These are phyloP conservation scores for Parasarocladium wereldwijsianum DNA, from an alignment of 2,329 filamentous ascomycete species.

Conservation along the genomic window DNA sequence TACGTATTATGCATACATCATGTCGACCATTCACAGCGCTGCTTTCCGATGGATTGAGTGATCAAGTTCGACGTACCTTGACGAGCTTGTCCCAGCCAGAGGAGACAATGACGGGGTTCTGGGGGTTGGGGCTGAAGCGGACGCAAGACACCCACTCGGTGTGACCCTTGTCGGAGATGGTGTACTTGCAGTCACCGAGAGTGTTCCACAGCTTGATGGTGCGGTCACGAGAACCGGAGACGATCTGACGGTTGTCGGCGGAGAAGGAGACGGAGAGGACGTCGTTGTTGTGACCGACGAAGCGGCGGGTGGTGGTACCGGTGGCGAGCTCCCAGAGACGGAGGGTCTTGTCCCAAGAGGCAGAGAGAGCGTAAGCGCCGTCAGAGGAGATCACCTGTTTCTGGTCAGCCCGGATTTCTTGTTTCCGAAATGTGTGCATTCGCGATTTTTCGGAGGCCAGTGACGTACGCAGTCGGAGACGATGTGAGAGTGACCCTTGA, in stretches of 20 bases:
- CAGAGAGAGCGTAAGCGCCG: constrained; percentile 95
- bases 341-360: constrained; percentile 99
- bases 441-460: constrained; percentile 3
- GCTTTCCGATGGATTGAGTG: constrained; percentile 1
- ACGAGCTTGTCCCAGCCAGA: constrained; percentile 99
- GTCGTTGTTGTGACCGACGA: constrained; percentile 98
- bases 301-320: constrained; percentile 92
- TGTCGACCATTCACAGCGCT: constrained; percentile 25
- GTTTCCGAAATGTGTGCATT: not conserved
- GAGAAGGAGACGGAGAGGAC: constrained; percentile 99
- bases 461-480: constrained; percentile 97
- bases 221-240: constrained; percentile 94
- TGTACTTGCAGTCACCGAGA: constrained; percentile 99
- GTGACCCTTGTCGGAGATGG: constrained; percentile 99
- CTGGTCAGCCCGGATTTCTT: constrained; percentile 8
- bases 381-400: constrained; percentile 93
- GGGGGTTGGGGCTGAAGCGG: constrained; percentile 98
- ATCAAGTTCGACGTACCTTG: constrained; percentile 63
- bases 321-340: constrained; percentile 98
- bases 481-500: constrained; percentile 98
- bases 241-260: constrained; percentile 99
- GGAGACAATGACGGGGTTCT: constrained; percentile 99
- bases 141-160: constrained; percentile 99
- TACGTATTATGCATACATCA: constrained; percentile 94
- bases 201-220: constrained; percentile 99